Base-by-base conservation (phyloP, 2,329 filamentous ascomycete genomes). In the Penicillium decumbens region DNA sequence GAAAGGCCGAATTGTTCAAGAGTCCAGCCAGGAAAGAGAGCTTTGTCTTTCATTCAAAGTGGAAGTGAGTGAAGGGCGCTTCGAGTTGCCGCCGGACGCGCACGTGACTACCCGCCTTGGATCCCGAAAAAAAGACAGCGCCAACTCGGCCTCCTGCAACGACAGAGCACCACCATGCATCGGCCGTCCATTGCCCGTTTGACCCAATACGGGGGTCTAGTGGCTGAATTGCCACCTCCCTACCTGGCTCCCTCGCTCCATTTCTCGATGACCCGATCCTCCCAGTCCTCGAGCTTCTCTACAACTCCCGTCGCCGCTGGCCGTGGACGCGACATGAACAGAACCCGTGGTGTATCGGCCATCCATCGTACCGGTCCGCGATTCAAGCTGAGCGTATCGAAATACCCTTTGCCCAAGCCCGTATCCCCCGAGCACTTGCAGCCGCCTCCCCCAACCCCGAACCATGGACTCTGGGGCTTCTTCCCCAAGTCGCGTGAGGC, bases 401-500 rank as follows among this genome's bases (percentile, higher is more conserved):
- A 85, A 62, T 79, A 84, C 39, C 77, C 83, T 43, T 75, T 95
- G 47, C 92, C 92, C 0, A 79, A 80, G 64, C 91, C 93, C 6
- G 81, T 83, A 6, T 70, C 85, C 48, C 74, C 75, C 1, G 77
- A 78, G 53, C 78, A 82, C 4, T 56, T 71, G 18, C 63, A 70
- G 49, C 58, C 63, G 39, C 68, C 66, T n/a, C 42, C 80, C 55
- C 79, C 77, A 29, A 85, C 89, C 65, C 78, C 82, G 25, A 74
- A 91, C 57, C 93, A 98, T 72, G 92, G 90, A 27, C 83, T 98
- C 9, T 97, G 88, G 87, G 85, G 82, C 1, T 98, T 98, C 74
- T 97, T 98, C 73, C 83, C 85, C 62, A 78, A 78, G 54, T 79
- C 84, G 56, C 81, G 81, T 56, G 80, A 83, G 63, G 73, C 84